Evolutionary conservation across 23 red algal genomes (phyloP).

Genomic region (Gracilaria caudata): DNA sequence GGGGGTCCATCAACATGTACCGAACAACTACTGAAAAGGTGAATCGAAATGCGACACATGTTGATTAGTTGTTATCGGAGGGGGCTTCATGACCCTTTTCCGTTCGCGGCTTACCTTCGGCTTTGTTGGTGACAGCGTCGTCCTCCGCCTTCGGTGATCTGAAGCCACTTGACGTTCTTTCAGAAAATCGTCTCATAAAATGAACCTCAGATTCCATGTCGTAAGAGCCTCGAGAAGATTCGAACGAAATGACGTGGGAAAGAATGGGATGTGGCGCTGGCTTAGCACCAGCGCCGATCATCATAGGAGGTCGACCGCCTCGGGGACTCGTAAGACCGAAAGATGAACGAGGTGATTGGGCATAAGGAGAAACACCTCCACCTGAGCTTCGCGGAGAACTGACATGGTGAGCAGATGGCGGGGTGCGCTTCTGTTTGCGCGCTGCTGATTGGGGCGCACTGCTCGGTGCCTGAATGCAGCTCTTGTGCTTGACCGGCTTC

Average conservation of each 20-base stretch:
- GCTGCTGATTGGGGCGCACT: background rate
- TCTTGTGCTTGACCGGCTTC: background rate
- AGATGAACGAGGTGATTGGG: background rate
- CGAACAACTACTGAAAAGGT: too few relatives aligned
- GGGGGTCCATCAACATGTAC: too few relatives aligned
- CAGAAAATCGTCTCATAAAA: constrained; percentile 14
- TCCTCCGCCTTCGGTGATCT: background rate
- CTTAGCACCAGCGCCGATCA: background rate
- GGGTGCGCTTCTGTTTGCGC: background rate
- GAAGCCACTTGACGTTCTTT: too few relatives aligned
- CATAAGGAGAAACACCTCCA: background rate
- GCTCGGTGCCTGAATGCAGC: background rate
- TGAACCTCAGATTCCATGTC: constrained; percentile 3
- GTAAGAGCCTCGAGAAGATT: background rate
- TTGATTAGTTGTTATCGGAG: background rate
- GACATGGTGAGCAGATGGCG: background rate
- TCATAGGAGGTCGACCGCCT: background rate
- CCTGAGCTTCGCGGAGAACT: background rate
- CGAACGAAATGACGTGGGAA: background rate
- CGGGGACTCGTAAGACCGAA: background rate
- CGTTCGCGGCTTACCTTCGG: background rate
- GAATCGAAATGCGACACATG: too few relatives aligned
- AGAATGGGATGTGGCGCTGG: background rate
- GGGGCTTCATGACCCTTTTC: background rate
- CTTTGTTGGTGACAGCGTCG: background rate